These are phyloP conservation scores for Epichloe hybrida DNA, from an alignment of 2,329 filamentous ascomycete genomes.

Conservation along the genomic window DNA sequence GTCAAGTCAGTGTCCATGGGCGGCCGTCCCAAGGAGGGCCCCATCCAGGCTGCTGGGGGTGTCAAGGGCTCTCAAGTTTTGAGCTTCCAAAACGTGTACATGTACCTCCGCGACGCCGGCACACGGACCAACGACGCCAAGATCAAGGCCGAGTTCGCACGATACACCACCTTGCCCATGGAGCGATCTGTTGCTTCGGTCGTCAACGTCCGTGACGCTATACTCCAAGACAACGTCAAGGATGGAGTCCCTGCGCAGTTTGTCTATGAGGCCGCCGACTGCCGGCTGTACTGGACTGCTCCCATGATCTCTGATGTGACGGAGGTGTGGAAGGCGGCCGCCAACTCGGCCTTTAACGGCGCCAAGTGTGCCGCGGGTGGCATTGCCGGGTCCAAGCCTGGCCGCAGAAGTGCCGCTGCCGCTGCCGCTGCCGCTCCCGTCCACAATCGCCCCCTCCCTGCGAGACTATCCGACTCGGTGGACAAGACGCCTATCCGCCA, in stretches of 20 bases:
- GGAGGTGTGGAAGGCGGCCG: constrained; percentile 32
- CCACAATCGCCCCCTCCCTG: not conserved
- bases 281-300: constrained; percentile 36
- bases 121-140: constrained; percentile 14
- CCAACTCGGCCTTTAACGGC: constrained; percentile 26
- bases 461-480: not conserved
- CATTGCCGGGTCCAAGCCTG: constrained; percentile 10
- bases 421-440: not conserved
- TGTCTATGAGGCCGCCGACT: constrained; percentile 33
- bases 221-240: constrained; percentile 21
- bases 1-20: constrained; percentile 40
- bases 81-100: constrained; percentile 16
- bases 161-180: constrained; percentile 19
- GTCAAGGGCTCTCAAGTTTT: constrained; percentile 35
- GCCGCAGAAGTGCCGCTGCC: not conserved
- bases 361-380: constrained; percentile 25
- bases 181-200: constrained; percentile 19
- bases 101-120: constrained; percentile 10
- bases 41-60: constrained; percentile 40
- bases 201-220: constrained; percentile 27
- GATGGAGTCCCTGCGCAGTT: constrained; percentile 34
- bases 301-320: constrained; percentile 33
- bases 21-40: constrained; percentile 30
- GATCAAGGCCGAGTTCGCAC: constrained; percentile 16
- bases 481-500: constrained; percentile 1